phyloP scores from a whole-genome alignment of 208 protist genomes.

The Plasmodiophora brassicae region DNA sequence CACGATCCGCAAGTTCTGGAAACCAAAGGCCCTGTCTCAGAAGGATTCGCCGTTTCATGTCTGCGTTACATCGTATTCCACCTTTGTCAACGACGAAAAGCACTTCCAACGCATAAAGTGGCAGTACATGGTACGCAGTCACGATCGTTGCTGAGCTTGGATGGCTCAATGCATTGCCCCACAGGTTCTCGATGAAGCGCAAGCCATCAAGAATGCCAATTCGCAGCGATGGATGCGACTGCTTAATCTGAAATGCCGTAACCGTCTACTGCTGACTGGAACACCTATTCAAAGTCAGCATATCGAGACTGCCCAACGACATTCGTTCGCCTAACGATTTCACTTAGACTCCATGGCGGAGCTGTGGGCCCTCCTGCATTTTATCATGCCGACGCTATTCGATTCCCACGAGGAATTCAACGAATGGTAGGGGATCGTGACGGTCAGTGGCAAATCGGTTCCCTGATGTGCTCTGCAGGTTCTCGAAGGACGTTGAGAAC shows the following conservation, averaged over 20 bases:
- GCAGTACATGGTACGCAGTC: slow-evolving; percentile 69
- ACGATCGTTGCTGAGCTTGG: background rate
- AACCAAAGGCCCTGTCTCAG: slow-evolving; percentile 42
- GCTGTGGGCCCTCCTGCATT: slow-evolving; percentile 73
- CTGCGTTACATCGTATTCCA: slow-evolving; percentile 59
- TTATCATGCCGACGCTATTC: slow-evolving; percentile 79
- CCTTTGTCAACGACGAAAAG: slow-evolving; percentile 57
- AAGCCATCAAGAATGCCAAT: slow-evolving; percentile 65
- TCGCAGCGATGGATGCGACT: slow-evolving; percentile 66
- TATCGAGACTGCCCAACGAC: too few relatives aligned
- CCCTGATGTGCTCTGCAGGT: slow-evolving; percentile 45
- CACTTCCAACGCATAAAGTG: slow-evolving; percentile 59
- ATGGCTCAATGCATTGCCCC: background rate
- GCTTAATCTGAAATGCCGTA: slow-evolving; percentile 67
- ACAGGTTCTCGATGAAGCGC: slow-evolving; percentile 52
- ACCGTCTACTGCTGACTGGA: slow-evolving; percentile 76
- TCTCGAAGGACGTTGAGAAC: slow-evolving; percentile 69
- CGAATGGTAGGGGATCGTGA: slow-evolving; percentile 59
- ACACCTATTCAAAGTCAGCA: slow-evolving; percentile 69
- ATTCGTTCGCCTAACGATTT: too few relatives aligned
- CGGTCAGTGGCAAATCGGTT: too few relatives aligned
- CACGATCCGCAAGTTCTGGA: slow-evolving; percentile 48
- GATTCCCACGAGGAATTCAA: slow-evolving; percentile 74
- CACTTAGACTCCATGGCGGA: slow-evolving; percentile 51
- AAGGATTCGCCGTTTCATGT: slow-evolving; percentile 59